Percentiles rank a stretch among this genome's conserved stretches.
These are phyloP conservation scores for Luffa acutangula DNA, from an alignment of 306 rosid species.

Conservation along the genomic window DNA sequence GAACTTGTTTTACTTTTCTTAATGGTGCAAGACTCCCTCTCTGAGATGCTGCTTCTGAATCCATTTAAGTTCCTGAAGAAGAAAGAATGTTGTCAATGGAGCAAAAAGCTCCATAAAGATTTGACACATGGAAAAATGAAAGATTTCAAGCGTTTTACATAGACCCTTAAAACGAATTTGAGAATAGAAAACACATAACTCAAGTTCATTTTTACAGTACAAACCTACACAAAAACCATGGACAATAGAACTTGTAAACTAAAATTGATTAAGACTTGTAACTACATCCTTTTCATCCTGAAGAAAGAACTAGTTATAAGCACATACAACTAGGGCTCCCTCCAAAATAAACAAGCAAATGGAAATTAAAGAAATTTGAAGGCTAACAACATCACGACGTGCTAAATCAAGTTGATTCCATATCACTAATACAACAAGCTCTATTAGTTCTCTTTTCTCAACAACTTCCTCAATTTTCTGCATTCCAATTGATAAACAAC, in stretches of 20 bases:
- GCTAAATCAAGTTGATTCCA: slow-evolving; percentile 98
- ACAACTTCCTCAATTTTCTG: slow-evolving; percentile 94
- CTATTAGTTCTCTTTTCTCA: slow-evolving; percentile 80
- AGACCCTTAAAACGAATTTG: too few species aligned
- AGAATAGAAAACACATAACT: too few species aligned
- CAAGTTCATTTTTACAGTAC: too few species aligned
- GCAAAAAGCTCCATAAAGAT: too few species aligned
- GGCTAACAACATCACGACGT: slow-evolving; percentile 77
- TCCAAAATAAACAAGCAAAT: neutral
- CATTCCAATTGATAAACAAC: slow-evolving; percentile 8
- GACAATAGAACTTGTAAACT: too few species aligned
- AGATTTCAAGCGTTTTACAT: too few species aligned
- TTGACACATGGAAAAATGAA: too few species aligned
- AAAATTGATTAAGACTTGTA: too few species aligned
- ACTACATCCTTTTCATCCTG: too few species aligned
- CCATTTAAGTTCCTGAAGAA: slow-evolving; percentile 65
- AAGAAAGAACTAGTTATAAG: slow-evolving; percentile 3
- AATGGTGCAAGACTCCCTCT: slow-evolving; percentile 83
- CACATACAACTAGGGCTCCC: neutral
- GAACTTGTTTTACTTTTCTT: slow-evolving; percentile 96
- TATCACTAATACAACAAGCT: slow-evolving; percentile 89
- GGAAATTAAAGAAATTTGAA: slow-evolving; percentile 4
- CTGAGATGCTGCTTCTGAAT: slow-evolving; percentile 75
- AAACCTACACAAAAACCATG: too few species aligned
- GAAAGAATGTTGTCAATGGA: slow-evolving; percentile 12